Percentiles rank a stretch among this genome's conserved stretches.
These are phyloP conservation scores for Aspergillus sclerotiicarbonarius DNA, from an alignment of 495 filamentous ascomycete genomes.

Conservation along the genomic window DNA sequence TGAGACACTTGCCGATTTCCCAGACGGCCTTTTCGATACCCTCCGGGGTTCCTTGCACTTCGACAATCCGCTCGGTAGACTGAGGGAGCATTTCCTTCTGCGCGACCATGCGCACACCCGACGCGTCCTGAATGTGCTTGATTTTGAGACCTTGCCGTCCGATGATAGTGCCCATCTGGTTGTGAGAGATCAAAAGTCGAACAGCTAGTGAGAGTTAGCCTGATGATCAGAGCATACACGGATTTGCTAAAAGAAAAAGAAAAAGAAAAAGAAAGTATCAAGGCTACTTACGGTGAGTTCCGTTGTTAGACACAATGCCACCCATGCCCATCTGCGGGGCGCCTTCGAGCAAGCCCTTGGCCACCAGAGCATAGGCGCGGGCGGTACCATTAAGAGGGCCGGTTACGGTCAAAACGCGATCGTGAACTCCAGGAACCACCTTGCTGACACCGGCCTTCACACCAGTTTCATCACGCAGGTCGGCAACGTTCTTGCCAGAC, in stretches of 20 bases:
- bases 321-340: conserved; percentile 95
- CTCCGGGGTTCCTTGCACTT: conserved; percentile 88
- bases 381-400: conserved; percentile 82
- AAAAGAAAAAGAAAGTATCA: too few relatives aligned
- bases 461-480: conserved; percentile 93
- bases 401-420: conserved; percentile 93
- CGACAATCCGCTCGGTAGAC: conserved; percentile 97
- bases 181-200: conserved; percentile 96
- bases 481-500: conserved; percentile 95
- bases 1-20: conserved; percentile 98
- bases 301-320: conserved; percentile 75
- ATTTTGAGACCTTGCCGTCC: conserved; percentile 95
- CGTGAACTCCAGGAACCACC: conserved; percentile 94
- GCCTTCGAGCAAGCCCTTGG: conserved; percentile 85
- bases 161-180: conserved; percentile 99
- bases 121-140: conserved; percentile 97
- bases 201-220: conserved; percentile 64
- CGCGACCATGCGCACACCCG: conserved; percentile 96
- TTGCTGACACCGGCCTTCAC: conserved; percentile 98
- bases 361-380: conserved; percentile 89
- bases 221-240: background rate
- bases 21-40: conserved; percentile 93
- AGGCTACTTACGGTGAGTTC: conserved; percentile 82
- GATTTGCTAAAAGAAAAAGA: background rate
- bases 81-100: conserved; percentile 99